Evolutionary conservation across 2,329 filamentous ascomycete species (phyloP).

Genomic region (Aspergillus bombycis): DNA sequence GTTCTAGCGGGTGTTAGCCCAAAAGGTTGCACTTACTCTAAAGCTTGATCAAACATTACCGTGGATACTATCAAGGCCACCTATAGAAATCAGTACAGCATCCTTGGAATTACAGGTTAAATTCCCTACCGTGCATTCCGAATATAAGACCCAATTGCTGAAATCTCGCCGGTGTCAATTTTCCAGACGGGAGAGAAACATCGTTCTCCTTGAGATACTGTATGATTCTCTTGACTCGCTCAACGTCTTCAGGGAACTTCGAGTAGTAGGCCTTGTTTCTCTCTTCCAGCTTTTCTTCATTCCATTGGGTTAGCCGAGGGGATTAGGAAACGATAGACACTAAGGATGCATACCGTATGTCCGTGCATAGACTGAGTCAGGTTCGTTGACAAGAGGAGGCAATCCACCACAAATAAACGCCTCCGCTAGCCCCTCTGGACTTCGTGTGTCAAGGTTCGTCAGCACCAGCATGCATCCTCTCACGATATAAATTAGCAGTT

Average conservation of each 20-base stretch:
- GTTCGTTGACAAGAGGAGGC: slow-evolving; percentile 70
- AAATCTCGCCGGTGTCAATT: slow-evolving; percentile 72
- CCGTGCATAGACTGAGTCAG: slow-evolving; percentile 74
- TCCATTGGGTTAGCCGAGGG: slow-evolving; percentile 25
- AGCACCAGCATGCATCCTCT: neutral
- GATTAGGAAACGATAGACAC: neutral
- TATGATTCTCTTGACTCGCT: slow-evolving; percentile 68
- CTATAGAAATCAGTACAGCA: slow-evolving; percentile 31
- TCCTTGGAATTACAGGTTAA: neutral
- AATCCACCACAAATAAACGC: slow-evolving; percentile 84
- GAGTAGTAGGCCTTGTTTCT: slow-evolving; percentile 79
- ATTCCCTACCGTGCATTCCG: slow-evolving; percentile 66
- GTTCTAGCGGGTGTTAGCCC: slow-evolving; percentile 42
- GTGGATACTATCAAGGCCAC: slow-evolving; percentile 76
- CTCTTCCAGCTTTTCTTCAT: slow-evolving; percentile 62
- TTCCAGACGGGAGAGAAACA: slow-evolving; percentile 70
- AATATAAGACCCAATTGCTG: slow-evolving; percentile 77
- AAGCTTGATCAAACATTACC: slow-evolving; percentile 37
- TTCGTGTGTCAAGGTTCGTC: slow-evolving; percentile 13
- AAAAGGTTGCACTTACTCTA: neutral
- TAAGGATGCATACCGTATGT: slow-evolving; percentile 57
- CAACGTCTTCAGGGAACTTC: slow-evolving; percentile 82
- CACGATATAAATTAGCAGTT: too few species aligned
- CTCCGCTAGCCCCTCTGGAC: slow-evolving; percentile 76
- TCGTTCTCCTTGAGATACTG: slow-evolving; percentile 64